These are phyloP conservation scores for Termitomyces sp. DNA, from an alignment of 1,284 basidiomycete genomes.

Conservation along the genomic window DNA sequence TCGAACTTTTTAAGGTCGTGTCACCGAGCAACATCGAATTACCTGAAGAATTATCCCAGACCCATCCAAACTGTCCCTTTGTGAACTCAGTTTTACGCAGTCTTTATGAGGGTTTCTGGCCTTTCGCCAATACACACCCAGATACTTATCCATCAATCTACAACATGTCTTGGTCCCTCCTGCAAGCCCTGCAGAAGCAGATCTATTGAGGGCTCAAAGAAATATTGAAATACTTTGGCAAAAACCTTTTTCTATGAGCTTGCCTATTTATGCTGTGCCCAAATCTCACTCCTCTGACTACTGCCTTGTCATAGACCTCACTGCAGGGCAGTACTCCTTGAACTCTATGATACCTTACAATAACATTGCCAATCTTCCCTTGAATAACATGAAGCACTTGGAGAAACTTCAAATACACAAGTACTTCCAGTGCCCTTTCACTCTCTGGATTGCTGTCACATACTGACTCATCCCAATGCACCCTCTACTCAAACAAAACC, in stretches of 20 bases:
- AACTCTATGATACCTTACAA: no score
- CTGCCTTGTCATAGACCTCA: slow-evolving; percentile 2
- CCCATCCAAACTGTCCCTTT: slow-evolving; percentile 11
- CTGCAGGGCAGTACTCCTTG: no score
- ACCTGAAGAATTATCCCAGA: not conserved
- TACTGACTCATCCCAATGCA: slow-evolving; percentile 32
- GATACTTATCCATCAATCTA: slow-evolving; percentile 1
- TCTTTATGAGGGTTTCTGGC: slow-evolving; percentile 29
- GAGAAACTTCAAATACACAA: no score
- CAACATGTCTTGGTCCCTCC: not conserved
- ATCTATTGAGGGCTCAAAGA: slow-evolving; percentile 16
- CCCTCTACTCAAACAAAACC: slow-evolving; percentile 39
- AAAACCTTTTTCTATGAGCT: slow-evolving; percentile 27
- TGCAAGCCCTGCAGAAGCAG: not conserved
- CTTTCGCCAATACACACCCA: slow-evolving; percentile 2
- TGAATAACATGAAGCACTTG: no score
- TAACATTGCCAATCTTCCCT: no score
- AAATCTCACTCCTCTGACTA: slow-evolving; percentile 24
- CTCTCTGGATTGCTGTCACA: slow-evolving; percentile 33
- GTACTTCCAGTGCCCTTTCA: slow-evolving; percentile 20
- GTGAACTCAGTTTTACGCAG: slow-evolving; percentile 23
- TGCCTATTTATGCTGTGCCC: slow-evolving; percentile 35
- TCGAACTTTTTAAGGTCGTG: not conserved
- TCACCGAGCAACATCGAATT: not conserved
- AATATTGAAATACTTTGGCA: slow-evolving; percentile 26